Evolutionary conservation across 148 eudicot genomes (phyloP).

Genomic region (Rhododendron griersonianum): DNA sequence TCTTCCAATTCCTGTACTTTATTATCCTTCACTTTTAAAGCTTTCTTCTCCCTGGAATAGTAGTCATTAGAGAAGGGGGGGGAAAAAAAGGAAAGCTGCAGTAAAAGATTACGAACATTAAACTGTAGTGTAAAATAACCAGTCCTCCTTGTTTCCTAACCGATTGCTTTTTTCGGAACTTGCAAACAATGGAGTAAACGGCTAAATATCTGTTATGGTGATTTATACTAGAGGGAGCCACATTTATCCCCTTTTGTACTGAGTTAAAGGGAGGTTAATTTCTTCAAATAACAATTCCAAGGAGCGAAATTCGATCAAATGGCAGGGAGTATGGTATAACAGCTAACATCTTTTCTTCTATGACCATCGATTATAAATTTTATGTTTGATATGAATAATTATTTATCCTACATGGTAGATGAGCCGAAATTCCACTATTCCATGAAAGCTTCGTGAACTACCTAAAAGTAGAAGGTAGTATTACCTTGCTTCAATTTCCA

Average conservation of each 20-base stretch:
- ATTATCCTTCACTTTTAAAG: conserved; percentile 44
- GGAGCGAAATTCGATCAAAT: background rate
- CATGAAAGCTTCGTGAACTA: background rate
- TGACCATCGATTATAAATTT: background rate
- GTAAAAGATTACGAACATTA: background rate
- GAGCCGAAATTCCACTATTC: background rate
- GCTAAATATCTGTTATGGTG: background rate
- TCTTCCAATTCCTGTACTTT: conserved; percentile 68
- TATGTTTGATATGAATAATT: background rate
- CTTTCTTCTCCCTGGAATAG: conserved; percentile 60
- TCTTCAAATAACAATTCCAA: background rate
- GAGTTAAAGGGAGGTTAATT: background rate
- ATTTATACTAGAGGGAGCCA: background rate
- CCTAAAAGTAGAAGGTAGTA: background rate
- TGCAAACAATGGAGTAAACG: background rate
- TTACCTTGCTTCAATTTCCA: conserved; percentile 66
- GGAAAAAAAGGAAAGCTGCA: background rate
- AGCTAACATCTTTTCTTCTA: background rate
- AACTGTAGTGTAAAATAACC: background rate
- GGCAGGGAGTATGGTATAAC: background rate
- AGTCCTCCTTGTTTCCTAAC: background rate
- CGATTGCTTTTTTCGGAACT: background rate
- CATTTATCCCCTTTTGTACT: background rate
- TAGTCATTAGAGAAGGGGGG: background rate
- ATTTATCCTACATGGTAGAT: background rate